These are phyloP conservation scores for Mariannaea sp. DNA, from an alignment of 2,329 filamentous ascomycete species.

Conservation along the genomic window DNA sequence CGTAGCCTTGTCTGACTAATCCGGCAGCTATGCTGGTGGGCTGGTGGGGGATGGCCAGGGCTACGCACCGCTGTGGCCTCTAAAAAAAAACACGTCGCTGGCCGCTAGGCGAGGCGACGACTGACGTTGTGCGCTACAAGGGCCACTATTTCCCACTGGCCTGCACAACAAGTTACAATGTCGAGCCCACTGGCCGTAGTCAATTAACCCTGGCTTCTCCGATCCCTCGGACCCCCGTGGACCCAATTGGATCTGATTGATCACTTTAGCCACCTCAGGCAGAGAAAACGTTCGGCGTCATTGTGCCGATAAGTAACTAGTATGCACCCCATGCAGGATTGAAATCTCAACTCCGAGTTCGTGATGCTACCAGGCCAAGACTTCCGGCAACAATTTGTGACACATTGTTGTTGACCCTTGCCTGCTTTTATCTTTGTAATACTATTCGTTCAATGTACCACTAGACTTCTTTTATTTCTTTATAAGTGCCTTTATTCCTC, in stretches of 20 bases:
- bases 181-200: no score
- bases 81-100: conserved; percentile 7
- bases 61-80: conserved; percentile 5
- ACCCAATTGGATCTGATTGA: conserved; percentile 6
- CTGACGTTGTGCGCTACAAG: conserved; percentile 19
- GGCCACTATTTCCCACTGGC: conserved; percentile 16
- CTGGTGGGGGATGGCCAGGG: conserved; percentile 4
- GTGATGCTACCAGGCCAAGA: conserved; percentile 22
- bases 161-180: no score
- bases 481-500: neutral
- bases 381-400: conserved; percentile 12
- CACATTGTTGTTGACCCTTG: conserved; percentile 8
- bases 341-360: conserved; percentile 27
- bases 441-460: conserved; percentile 27
- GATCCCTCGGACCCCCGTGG: conserved; percentile 18
- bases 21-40: conserved; percentile 5
- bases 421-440: conserved; percentile 17
- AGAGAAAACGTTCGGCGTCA: conserved; percentile 28
- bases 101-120: conserved; percentile 10
- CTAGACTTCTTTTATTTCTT: conserved; percentile 15
- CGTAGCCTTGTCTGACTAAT: conserved; percentile 19
- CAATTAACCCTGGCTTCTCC: conserved; percentile 10
- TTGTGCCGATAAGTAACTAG: conserved; percentile 25
- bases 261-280: conserved; percentile 21
- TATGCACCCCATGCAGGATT: conserved; percentile 17